Evolutionary conservation across 495 filamentous ascomycete genomes (phyloP), one percentile per base, ranked within the genome.

Genomic region (Annulohypoxylon stygium): DNA sequence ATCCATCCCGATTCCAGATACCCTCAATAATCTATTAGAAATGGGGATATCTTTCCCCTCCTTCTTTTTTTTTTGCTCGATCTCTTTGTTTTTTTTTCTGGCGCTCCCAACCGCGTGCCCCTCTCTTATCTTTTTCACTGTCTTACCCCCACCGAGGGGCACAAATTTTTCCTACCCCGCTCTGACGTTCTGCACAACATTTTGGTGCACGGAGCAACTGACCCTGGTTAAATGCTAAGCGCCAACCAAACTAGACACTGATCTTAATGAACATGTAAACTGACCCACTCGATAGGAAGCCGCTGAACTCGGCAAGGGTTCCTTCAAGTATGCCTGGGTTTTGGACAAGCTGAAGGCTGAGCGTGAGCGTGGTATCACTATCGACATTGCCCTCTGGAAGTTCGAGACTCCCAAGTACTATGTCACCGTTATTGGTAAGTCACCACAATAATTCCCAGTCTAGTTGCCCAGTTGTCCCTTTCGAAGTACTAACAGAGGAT

Each of bases 291-390:
- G 73, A 83, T 75, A 95, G 95, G 96, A 99, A 93, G 96, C 96
- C 80, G 93, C 94, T 88, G 97, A 99, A 86, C 89, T 99, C 84
- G 96, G 96, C 86, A 99, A 99, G 90, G 96, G 96, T 87, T 99
- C 96, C 83, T 99, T 99, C 94, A 99, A 99, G 91, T 99, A 99
- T 87, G 96, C 96, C 78, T 99, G 96, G 96, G 96, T 99, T 88
- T 91, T 99, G 83, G 96, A 99, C 93, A 99, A 99, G 88, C 92
- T 99, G 81, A 99, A 99, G 94, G 94, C 96, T 78, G 96, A 99
- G 94, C 96, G 96, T 93, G 96, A 99, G 90, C 96, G 96, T 94
- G 96, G 96, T 97, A 99, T 99, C 93, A 99, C 96, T 87, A 99
- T 99, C 84, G 96, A 99, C 85, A 98, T 99, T 83, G 96, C 97